Evolutionary conservation across 306 rosid species (phyloP).

Genomic region (Pterocarpus santalinus): DNA sequence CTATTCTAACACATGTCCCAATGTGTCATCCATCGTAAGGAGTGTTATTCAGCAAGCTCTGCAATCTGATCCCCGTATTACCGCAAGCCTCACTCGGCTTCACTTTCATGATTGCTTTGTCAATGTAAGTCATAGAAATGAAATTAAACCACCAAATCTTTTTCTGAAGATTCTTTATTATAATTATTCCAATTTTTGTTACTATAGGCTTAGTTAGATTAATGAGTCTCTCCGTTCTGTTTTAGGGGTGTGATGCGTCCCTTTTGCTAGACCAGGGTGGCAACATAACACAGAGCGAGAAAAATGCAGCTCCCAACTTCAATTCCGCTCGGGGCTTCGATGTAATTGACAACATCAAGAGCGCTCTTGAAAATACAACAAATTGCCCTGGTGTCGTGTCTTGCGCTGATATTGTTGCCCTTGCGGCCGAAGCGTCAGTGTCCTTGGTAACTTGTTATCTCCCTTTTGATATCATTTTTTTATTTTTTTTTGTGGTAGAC

Average conservation of each 20-base stretch:
- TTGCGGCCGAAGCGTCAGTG: slow-evolving; percentile 73
- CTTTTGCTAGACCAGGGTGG: slow-evolving; percentile 63
- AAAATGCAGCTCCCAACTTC: slow-evolving; percentile 65
- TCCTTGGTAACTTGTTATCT: slow-evolving; percentile 55
- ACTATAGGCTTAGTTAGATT: not conserved
- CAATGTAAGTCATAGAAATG: slow-evolving; percentile 39
- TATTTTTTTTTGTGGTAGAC: too few relatives aligned
- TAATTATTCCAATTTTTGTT: not conserved
- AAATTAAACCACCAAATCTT: not conserved
- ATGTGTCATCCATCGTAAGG: slow-evolving; percentile 63
- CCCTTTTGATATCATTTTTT: too few relatives aligned
- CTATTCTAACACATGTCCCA: slow-evolving; percentile 68
- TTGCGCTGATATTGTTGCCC: slow-evolving; percentile 81
- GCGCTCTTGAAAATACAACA: slow-evolving; percentile 61
- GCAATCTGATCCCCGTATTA: slow-evolving; percentile 66
- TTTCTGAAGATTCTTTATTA: not conserved
- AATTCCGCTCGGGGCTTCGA: slow-evolving; percentile 61
- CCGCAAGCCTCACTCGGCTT: slow-evolving; percentile 71
- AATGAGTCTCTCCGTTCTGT: not conserved
- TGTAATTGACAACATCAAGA: slow-evolving; percentile 72
- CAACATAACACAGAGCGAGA: slow-evolving; percentile 73
- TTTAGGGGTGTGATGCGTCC: slow-evolving; percentile 82
- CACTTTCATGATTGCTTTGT: slow-evolving; percentile 84
- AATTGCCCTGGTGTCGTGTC: slow-evolving; percentile 67
- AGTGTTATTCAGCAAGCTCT: slow-evolving; percentile 61